Conservation (phyloP, 352 stramenopile species). For the Thalassiosira ordinaria region DNA sequence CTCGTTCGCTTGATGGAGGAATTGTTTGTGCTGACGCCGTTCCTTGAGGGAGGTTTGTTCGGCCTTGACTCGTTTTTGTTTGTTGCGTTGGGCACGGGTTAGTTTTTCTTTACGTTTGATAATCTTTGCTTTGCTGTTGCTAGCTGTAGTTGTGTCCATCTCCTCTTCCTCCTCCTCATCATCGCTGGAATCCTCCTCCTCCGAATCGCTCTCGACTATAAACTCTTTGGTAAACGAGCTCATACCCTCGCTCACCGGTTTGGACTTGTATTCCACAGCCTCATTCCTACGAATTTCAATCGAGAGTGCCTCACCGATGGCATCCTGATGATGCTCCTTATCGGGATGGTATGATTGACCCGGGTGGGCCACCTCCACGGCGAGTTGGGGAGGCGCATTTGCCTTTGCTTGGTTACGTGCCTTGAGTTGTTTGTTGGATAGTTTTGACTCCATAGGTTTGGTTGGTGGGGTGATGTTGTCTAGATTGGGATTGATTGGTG, state of each 20-base stretch:
- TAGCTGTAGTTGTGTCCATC: not conserved
- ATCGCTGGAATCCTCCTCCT: slow-evolving; percentile 59
- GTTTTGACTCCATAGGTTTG: slow-evolving; percentile 6
- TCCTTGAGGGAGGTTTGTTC: slow-evolving; percentile 57
- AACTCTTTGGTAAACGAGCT: slow-evolving; percentile 67
- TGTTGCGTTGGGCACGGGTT: slow-evolving; percentile 79
- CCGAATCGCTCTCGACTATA: slow-evolving; percentile 62
- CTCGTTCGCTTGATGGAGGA: slow-evolving; percentile 67
- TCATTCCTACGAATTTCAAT: slow-evolving; percentile 78
- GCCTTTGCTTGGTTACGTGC: slow-evolving; percentile 34
- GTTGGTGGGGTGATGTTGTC: too few relatives aligned
- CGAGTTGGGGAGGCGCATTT: slow-evolving; percentile 38
- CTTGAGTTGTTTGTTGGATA: slow-evolving; percentile 55
- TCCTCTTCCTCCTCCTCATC: slow-evolving; percentile 27
- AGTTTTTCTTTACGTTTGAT: slow-evolving; percentile 74
- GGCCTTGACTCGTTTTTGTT: slow-evolving; percentile 70
- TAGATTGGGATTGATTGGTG: too few relatives aligned
- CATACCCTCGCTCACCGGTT: slow-evolving; percentile 65
- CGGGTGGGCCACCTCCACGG: slow-evolving; percentile 68
- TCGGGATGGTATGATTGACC: slow-evolving; percentile 84
- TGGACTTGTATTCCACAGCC: slow-evolving; percentile 58
- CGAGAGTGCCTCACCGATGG: slow-evolving; percentile 65
- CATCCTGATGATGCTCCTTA: slow-evolving; percentile 67
- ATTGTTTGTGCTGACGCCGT: slow-evolving; percentile 59
- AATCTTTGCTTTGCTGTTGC: too few relatives aligned